Evolutionary conservation across 805 yeast genomes (phyloP), one percentile per base, ranked within the genome.

Genomic region (Saccharomycopsis malanga): DNA sequence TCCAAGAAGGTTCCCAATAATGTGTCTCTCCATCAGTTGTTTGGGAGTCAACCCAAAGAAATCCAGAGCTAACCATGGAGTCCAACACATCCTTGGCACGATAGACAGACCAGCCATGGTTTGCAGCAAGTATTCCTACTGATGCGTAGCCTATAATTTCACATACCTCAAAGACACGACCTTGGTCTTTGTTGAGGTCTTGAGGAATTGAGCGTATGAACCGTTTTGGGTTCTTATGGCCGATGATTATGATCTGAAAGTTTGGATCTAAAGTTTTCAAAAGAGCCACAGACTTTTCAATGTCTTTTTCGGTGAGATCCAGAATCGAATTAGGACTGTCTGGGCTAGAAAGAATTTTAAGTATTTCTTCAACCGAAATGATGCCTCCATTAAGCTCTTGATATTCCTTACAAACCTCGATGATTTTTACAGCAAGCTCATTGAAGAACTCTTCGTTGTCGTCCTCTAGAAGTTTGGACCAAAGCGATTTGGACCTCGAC

Each of bases 1-100:
- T 79, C 87, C 87, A 81, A 1, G 85, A 73, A 0, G 89, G 87
- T 52, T 79, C 86, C 91, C 91, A 84, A 56, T 72, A 84, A 46
- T 67, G 67, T 54, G 75, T 81, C 1, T 60, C 62, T 18, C 53
- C 60, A 12, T 56, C 52, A 1, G 56, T 64, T 2, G 64, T 64
- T 44, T 73, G 81, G 42, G 58, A 65, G 4, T 65, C 63, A 1
- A 88, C 66, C 98, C 98, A 91, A 12, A 91, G 65, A 45, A 87
- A 70, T 3, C 98, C 97, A 43, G 73, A 73, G 53, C 83, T 71
- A 1, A 89, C 83, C 87, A 91, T 79, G 39, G 84, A 91, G 34
- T 84, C 81, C 4, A 91, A 58, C 3, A 80, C 81, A 0, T 79
- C 66, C 53, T 72, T 72, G 45, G 85, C 72, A 46, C 96, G 67